These are phyloP conservation scores for Neurospora terricola DNA, from an alignment of 495 filamentous ascomycete genomes.

Conservation along the genomic window DNA sequence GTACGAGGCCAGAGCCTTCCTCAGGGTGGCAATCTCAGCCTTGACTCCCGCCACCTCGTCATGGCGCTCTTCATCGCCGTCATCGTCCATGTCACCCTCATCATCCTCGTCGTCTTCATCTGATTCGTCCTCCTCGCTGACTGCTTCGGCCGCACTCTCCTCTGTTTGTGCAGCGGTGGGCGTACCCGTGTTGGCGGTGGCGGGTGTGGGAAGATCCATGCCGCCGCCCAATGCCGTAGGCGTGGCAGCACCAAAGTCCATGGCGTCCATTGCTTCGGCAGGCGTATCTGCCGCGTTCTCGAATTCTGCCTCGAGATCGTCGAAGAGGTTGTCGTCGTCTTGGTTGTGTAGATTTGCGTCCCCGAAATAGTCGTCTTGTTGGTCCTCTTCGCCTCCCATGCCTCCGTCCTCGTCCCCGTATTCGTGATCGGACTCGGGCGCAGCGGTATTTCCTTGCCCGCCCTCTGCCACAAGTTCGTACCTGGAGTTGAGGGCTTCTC, in stretches of 20 bases:
- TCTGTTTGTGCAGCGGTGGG: conserved; percentile 15
- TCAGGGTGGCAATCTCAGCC: conserved; percentile 47
- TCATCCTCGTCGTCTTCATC: conserved; percentile 40
- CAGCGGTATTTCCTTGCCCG: conserved; percentile 32
- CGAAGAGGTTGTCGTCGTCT: conserved; percentile 25
- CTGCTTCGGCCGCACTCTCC: conserved; percentile 28
- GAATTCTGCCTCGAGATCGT: conserved; percentile 32
- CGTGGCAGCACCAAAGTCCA: conserved; percentile 10
- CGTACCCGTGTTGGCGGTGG: conserved; percentile 22
- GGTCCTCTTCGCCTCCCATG: conserved; percentile 36
- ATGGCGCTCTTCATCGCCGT: conserved; percentile 33
- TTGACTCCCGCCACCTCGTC: conserved; percentile 38
- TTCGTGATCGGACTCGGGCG: conserved; percentile 36
- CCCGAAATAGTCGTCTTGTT: conserved; percentile 9
- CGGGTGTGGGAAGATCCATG: conserved; percentile 29
- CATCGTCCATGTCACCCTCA: conserved; percentile 37
- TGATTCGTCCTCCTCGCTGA: conserved; percentile 39
- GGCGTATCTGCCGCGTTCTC: conserved; percentile 21
- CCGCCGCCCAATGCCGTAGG: conserved; percentile 17
- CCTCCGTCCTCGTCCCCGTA: conserved; percentile 51
- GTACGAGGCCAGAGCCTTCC: conserved; percentile 29
- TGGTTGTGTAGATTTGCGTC: not conserved
- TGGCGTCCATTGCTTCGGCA: conserved; percentile 13
- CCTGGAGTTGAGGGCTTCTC: conserved; percentile 39
- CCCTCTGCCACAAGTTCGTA: conserved; percentile 56